Evolutionary conservation across 2,329 filamentous ascomycete species (phyloP).

Genomic region (Meredithiella fracta): DNA sequence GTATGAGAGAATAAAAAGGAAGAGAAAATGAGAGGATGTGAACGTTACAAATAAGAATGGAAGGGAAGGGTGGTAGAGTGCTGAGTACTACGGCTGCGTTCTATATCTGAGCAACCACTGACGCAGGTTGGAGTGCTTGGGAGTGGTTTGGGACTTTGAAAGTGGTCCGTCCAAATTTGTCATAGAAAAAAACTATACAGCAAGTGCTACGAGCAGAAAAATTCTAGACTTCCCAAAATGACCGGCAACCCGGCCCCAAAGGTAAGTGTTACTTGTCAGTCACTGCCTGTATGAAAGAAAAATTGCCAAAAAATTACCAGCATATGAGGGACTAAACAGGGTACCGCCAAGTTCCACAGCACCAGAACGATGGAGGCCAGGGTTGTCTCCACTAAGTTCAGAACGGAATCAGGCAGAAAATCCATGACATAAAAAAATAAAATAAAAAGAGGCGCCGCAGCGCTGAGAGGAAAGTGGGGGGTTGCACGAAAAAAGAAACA

Average conservation of each 20-base stretch:
- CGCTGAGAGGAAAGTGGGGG: no score
- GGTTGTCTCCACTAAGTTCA: neutral
- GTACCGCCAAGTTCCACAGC: neutral
- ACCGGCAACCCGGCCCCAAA: conserved; percentile 17
- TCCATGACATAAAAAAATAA: neutral
- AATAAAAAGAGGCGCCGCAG: neutral
- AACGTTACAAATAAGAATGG: neutral
- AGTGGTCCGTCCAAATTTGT: no score
- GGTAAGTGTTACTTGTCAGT: conserved; percentile 20
- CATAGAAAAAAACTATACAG: no score
- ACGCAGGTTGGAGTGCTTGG: no score
- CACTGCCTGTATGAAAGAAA: conserved; percentile 21
- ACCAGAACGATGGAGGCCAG: neutral
- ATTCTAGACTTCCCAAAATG: conserved; percentile 24
- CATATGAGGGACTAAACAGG: neutral
- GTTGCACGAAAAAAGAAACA: no score
- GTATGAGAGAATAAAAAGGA: neutral
- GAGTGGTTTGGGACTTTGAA: no score
- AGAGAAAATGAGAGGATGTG: conserved; percentile 4
- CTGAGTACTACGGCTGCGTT: no score
- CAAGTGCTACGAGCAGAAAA: no score
- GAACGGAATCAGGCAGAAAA: neutral
- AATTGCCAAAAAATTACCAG: neutral
- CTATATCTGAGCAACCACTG: no score
- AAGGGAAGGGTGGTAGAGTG: conserved; percentile 20